phyloP scores from a whole-genome alignment of 2,329 filamentous ascomycete genomes.

The Exophiala viscosa region DNA sequence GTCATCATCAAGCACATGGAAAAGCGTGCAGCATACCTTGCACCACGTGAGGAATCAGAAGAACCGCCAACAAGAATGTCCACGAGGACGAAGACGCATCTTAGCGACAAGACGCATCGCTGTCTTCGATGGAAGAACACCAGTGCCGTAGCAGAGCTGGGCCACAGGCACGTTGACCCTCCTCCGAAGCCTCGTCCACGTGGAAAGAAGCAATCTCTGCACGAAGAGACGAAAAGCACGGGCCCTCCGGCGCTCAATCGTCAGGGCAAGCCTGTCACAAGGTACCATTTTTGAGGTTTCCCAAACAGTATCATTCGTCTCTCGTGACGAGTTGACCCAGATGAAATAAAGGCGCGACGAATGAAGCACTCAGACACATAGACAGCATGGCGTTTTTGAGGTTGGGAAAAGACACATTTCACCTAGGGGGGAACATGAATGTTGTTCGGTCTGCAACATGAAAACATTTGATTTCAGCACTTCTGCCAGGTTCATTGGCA shows the following conservation, averaged over 20 bases:
- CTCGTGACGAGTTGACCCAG: neutral
- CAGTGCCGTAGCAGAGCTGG: slow-evolving; percentile 55
- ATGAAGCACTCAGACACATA: neutral
- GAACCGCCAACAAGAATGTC: slow-evolving; percentile 55
- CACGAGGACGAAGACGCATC: slow-evolving; percentile 60
- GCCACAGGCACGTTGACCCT: slow-evolving; percentile 59
- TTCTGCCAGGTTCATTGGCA: too few relatives aligned
- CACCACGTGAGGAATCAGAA: slow-evolving; percentile 43
- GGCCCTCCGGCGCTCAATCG: slow-evolving; percentile 33
- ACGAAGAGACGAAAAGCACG: slow-evolving; percentile 27
- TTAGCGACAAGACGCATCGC: slow-evolving; percentile 52
- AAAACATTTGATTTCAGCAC: too few relatives aligned
- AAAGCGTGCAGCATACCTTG: slow-evolving; percentile 70
- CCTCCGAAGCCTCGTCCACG: slow-evolving; percentile 42
- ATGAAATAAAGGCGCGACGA: neutral
- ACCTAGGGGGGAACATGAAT: neutral
- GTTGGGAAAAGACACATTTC: neutral
- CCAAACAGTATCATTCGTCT: neutral
- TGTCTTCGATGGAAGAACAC: slow-evolving; percentile 65
- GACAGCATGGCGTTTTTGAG: slow-evolving; percentile 8
- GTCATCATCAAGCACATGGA: slow-evolving; percentile 77
- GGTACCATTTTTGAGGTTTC: slow-evolving; percentile 42
- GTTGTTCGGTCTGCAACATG: neutral
- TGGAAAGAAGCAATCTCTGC: slow-evolving; percentile 33
- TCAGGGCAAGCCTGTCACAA: slow-evolving; percentile 48